phyloP scores from a whole-genome alignment of 441 rosid species.

The Daphne laureola region DNA sequence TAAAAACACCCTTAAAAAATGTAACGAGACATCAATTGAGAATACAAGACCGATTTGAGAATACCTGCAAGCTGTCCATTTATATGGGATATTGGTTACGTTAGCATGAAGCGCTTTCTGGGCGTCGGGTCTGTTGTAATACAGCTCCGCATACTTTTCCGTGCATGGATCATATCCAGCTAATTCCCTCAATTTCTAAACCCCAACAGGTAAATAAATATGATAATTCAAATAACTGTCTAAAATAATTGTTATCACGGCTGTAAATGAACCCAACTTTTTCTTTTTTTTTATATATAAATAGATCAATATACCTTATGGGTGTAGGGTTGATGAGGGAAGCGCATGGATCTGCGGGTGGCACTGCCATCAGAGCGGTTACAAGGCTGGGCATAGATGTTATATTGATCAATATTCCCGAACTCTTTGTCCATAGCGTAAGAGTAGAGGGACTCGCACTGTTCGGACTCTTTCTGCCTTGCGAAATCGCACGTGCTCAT shows the following conservation, averaged over 20 bases:
- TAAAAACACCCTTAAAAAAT: no score
- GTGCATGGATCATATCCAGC: constrained; percentile 97
- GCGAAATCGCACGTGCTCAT: constrained; percentile 77
- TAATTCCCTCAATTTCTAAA: constrained; percentile 41
- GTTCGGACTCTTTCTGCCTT: constrained; percentile 68
- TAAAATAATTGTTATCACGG: no score
- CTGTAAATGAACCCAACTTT: no score
- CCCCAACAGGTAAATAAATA: no score
- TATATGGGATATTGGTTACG: constrained; percentile 57
- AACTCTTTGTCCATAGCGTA: constrained; percentile 96
- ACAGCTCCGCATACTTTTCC: constrained; percentile 91
- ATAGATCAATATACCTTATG: constrained; percentile 49
- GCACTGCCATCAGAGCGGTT: constrained; percentile 64
- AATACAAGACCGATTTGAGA: no score
- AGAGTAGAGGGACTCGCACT: constrained; percentile 74
- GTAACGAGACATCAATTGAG: no score
- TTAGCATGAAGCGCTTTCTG: constrained; percentile 90
- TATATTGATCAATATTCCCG: constrained; percentile 94
- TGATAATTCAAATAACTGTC: no score
- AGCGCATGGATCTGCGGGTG: constrained; percentile 35
- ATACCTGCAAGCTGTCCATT: constrained; percentile 99
- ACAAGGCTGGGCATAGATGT: constrained; percentile 85
- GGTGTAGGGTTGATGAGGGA: constrained; percentile 72
- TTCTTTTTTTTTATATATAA: no score
- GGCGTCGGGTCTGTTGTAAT: constrained; percentile 88